A percentile compares a stretch with the other conserved stretches of the same genome.
Evolutionary conservation across 192 early-diverging fungal species (phyloP).

Genomic region (Coemansia sp.): DNA sequence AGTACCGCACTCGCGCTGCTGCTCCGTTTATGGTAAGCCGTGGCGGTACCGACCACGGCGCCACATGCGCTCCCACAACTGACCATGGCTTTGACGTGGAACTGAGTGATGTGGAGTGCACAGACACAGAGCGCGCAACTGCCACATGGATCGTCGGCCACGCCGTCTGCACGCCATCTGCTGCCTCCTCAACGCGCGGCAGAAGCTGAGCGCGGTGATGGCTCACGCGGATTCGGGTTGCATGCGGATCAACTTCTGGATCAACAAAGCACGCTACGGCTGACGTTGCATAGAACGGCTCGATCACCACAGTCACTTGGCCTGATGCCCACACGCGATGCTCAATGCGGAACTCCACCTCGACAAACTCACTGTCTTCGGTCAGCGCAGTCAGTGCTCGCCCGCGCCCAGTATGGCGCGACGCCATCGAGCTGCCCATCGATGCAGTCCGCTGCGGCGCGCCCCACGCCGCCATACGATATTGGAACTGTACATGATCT

Average conservation of each 20-base stretch:
- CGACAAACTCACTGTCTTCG: conserved; percentile 16
- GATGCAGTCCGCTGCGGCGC: neutral
- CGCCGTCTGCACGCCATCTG: conserved; percentile 17
- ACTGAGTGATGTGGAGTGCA: neutral
- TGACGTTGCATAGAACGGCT: conserved; percentile 28
- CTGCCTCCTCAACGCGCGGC: conserved; percentile 21
- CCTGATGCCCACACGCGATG: conserved; percentile 45
- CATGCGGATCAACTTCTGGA: conserved; percentile 48
- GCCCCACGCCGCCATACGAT: conserved; percentile 30
- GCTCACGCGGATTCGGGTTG: conserved; percentile 42
- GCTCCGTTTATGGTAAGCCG: conserved; percentile 35
- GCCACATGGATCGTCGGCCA: conserved; percentile 38
- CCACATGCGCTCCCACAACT: neutral
- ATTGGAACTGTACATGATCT: conserved; percentile 15
- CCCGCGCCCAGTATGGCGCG: neutral
- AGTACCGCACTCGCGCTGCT: conserved; percentile 35
- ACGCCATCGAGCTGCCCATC: conserved; percentile 13
- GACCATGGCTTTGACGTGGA: neutral
- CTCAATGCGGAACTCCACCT: conserved; percentile 46
- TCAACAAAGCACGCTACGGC: conserved; percentile 49
- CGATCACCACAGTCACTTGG: conserved; percentile 12
- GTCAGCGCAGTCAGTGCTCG: neutral
- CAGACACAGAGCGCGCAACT: conserved; percentile 9
- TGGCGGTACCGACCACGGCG: conserved; percentile 47
- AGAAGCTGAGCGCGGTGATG: conserved; percentile 32